Evolutionary conservation across 305 asterid species (phyloP).

Genomic region (Fraxinus floribunda): DNA sequence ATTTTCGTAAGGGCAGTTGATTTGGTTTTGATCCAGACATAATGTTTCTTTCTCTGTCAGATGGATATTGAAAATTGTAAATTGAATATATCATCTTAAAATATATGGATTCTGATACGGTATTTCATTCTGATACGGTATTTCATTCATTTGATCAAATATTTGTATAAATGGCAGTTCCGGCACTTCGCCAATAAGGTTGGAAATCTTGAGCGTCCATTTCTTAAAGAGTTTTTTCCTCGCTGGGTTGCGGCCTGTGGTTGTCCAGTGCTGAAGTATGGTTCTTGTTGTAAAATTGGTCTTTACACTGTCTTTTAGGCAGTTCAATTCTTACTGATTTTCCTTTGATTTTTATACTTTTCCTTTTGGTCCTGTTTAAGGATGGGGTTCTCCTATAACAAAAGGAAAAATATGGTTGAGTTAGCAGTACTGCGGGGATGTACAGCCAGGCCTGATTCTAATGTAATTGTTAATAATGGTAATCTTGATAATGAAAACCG

Average conservation of each 20-base stretch:
- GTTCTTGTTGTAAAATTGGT: slow-evolving; percentile 32
- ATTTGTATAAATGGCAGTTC: slow-evolving; percentile 57
- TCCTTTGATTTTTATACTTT: slow-evolving; percentile 29
- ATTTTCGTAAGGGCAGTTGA: not conserved
- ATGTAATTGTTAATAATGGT: slow-evolving; percentile 50
- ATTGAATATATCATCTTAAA: slow-evolving; percentile 1
- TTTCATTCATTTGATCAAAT: slow-evolving; percentile 20
- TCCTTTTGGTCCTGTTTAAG: slow-evolving; percentile 41
- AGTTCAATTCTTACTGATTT: slow-evolving; percentile 34
- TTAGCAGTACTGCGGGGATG: slow-evolving; percentile 89
- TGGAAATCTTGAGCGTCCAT: slow-evolving; percentile 99
- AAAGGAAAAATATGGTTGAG: slow-evolving; percentile 93
- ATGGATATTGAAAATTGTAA: slow-evolving; percentile 5
- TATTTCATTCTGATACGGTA: not conserved
- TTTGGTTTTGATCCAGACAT: not conserved
- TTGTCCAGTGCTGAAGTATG: slow-evolving; percentile 95
- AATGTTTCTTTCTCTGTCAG: slow-evolving; percentile 12
- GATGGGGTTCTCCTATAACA: slow-evolving; percentile 97
- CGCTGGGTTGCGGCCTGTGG: slow-evolving; percentile 99
- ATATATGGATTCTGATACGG: not conserved
- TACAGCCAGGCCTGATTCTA: slow-evolving; percentile 77
- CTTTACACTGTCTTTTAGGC: slow-evolving; percentile 30
- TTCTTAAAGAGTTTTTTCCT: slow-evolving; percentile 97
- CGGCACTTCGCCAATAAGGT: slow-evolving; percentile 98
- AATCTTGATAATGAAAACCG: slow-evolving; percentile 77